Evolutionary conservation across 176 grass and related monocot species (phyloP), one percentile per base, ranked within the genome.

Genomic region (Oryza rufipogon): DNA sequence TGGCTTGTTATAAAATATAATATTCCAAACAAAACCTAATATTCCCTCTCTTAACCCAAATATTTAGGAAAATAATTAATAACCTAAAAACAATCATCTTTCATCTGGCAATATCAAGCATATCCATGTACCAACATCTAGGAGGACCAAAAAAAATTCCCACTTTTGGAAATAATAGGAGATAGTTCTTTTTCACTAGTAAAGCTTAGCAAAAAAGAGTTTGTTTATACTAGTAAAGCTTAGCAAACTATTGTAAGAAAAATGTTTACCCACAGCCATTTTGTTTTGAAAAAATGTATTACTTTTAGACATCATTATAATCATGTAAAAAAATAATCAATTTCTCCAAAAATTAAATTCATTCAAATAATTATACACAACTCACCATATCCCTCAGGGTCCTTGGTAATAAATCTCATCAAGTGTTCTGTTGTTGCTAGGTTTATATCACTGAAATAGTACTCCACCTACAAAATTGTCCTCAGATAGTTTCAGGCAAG

Each of bases 401-500:
- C 95, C 85, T 94, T 97, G 60, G 76, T 87, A 87, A 97, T 92
- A 90, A 97, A 94, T 80, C 95, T 94, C 88, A 97, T 92, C 84
- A 97, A 87, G 80, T 97, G 95, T 88, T 97, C 95, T 75, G 92
- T 97, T 22, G 95, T 97, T 58, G 92, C 92, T 54, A 97, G 81
- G 81, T 97, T 97, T 87, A 88, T 84, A 74, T 97, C 92, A 86
- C 95, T 97, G 76, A 94, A 97, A 92, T 97, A 97, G 75, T 94
- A 97, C 60, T 97, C 95, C 83, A 97, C 95, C 95, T 97, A 87
- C 33, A 83, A 82, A 75, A 83, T 80, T 65, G 16, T 78, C 90
- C 66, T 60, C 64, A 15, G 11, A 49, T 32, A 75, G 33, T 41
- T 25, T 66, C 39, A 70, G 54, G 23, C 79, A 64, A 26, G 23